Percentiles rank a stretch among this genome's conserved stretches.
phyloP scores from a whole-genome alignment of 106 monocot genomes.

The Platanthera guangdongensis region DNA sequence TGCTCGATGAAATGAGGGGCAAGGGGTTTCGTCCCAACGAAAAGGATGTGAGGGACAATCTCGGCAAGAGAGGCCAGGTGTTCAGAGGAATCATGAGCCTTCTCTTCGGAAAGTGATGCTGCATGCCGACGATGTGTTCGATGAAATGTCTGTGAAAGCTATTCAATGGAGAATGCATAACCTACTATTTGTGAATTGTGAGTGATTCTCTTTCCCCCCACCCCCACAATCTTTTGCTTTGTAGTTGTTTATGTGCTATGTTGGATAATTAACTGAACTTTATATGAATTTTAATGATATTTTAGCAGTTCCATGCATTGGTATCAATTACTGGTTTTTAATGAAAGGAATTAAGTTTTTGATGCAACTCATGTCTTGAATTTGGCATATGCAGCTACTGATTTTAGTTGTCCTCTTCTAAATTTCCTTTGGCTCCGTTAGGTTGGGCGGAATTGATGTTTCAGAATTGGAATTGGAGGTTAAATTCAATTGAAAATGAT shows the following conservation, averaged over 20 bases:
- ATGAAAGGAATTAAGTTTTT: neutral
- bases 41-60: slow-evolving; percentile 52
- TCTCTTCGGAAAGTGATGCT: slow-evolving; percentile 59
- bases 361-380: neutral
- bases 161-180: too few species aligned
- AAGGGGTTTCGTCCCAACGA: slow-evolving; percentile 64
- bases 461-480: too few species aligned
- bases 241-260: neutral
- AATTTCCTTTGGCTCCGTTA: too few species aligned
- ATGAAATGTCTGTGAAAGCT: neutral
- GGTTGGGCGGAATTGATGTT: too few species aligned
- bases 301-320: neutral
- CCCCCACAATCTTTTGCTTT: neutral
- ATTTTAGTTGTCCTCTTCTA: too few species aligned
- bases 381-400: too few species aligned
- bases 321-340: neutral
- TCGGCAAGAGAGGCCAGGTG: slow-evolving; percentile 57
- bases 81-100: slow-evolving; percentile 63
- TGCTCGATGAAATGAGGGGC: slow-evolving; percentile 66
- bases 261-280: neutral
- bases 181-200: neutral
- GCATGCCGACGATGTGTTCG: neutral
- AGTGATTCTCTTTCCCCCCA: neutral
- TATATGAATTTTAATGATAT: neutral
- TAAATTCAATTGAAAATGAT: too few species aligned